Conservation (phyloP, 768 basidiomycete genomes). For the Serendipita vermifera region DNA sequence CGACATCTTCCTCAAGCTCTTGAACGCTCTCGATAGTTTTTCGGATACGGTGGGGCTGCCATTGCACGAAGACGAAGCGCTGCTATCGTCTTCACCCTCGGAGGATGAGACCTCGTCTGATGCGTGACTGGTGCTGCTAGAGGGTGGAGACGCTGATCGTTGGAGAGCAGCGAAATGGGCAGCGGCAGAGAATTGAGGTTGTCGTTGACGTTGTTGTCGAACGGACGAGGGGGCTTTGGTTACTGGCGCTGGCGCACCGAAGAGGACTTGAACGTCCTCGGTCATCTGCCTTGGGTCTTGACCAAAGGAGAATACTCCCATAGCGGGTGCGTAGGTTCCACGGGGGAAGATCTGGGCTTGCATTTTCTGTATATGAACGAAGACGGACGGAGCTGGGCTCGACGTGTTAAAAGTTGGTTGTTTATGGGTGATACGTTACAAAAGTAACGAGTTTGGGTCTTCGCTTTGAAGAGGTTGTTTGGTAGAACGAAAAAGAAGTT, state of each 20-base stretch:
- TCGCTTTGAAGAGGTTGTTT: no score
- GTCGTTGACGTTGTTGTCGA: not conserved
- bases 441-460: no score
- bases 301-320: not conserved
- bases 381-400: not conserved
- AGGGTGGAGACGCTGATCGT: not conserved
- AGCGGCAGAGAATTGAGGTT: not conserved
- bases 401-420: no score
- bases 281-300: not conserved
- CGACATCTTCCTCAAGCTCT: not conserved
- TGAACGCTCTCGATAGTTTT: not conserved
- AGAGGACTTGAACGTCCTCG: not conserved
- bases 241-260: not conserved
- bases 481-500: no score
- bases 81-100: not conserved
- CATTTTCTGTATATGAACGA: constrained; percentile 29
- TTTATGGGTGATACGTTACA: no score
- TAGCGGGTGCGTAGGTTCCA: constrained; percentile 29
- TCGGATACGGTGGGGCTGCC: not conserved
- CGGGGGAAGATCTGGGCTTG: constrained; percentile 27
- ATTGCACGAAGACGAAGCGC: not conserved
- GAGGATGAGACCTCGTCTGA: not conserved
- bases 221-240: not conserved
- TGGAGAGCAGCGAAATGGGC: not conserved
- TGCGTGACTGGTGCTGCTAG: not conserved